These are phyloP conservation scores for Fusarium sp. DNA, from an alignment of 2,329 filamentous ascomycete species.

Conservation along the genomic window DNA sequence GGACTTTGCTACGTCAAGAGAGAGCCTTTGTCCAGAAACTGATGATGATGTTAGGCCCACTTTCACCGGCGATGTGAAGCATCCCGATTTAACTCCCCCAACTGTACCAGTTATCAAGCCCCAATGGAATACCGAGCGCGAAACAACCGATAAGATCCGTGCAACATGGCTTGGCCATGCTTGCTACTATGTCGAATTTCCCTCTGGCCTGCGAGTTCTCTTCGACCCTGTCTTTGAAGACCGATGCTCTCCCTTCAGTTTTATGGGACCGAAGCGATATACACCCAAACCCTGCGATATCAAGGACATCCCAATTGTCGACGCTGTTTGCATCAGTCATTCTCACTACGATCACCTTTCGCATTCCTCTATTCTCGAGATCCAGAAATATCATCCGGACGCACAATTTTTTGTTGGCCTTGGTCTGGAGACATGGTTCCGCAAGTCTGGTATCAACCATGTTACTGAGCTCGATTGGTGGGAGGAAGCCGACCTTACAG, in stretches of 20 bases:
- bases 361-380: conserved; percentile 77
- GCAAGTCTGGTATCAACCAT: conserved; percentile 74
- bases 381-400: conserved; percentile 77
- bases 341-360: conserved; percentile 95
- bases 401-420: conserved; percentile 91
- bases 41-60: conserved; percentile 48
- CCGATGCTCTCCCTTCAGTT: conserved; percentile 81
- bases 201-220: conserved; percentile 84
- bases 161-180: conserved; percentile 97
- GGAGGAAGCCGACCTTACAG: conserved; percentile 81
- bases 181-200: conserved; percentile 93
- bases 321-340: conserved; percentile 86
- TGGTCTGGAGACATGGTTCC: conserved; percentile 87
- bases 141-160: conserved; percentile 70
- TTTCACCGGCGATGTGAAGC: conserved; percentile 56
- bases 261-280: conserved; percentile 80
- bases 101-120: conserved; percentile 77
- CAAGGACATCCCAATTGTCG: conserved; percentile 80
- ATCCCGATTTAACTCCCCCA: conserved; percentile 72
- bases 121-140: conserved; percentile 72
- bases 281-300: conserved; percentile 82
- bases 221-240: conserved; percentile 96
- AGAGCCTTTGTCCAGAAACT: conserved; percentile 8
- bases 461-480: conserved; percentile 97
- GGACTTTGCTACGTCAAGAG: not conserved